Evolutionary conservation across 2,329 filamentous ascomycete genomes (phyloP).

Genomic region (Chlorencoelia australis): DNA sequence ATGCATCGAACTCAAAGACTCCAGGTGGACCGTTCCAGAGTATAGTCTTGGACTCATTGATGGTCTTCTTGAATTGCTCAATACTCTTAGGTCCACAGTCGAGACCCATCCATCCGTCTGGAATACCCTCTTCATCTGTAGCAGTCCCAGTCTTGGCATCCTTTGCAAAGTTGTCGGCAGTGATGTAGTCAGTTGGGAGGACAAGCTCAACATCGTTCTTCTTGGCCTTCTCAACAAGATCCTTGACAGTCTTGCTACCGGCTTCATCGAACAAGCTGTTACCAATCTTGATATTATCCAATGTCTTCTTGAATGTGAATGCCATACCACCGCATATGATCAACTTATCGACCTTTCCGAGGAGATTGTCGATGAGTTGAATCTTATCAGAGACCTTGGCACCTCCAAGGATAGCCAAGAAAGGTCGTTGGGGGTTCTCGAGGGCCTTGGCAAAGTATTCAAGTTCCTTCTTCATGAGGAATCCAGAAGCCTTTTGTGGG

Average conservation of each 20-base stretch:
- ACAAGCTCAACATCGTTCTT: constrained; percentile 92
- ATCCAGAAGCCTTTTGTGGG: constrained; percentile 92
- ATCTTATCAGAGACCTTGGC: constrained; percentile 99
- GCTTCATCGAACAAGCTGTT: constrained; percentile 88
- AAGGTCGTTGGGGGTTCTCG: constrained; percentile 84
- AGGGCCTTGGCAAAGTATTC: constrained; percentile 98
- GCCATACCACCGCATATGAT: constrained; percentile 98
- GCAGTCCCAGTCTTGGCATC: constrained; percentile 74
- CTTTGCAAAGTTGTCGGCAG: constrained; percentile 85
- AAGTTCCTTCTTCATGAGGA: constrained; percentile 99
- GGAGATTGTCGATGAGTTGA: constrained; percentile 96
- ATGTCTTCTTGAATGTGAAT: constrained; percentile 99
- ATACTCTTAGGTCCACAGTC: constrained; percentile 87
- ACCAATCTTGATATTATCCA: constrained; percentile 82
- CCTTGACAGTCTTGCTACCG: constrained; percentile 80
- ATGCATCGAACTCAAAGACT: constrained; percentile 95
- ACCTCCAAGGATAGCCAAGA: constrained; percentile 96
- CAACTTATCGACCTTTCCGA: constrained; percentile 94
- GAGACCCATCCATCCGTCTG: constrained; percentile 96
- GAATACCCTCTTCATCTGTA: constrained; percentile 80
- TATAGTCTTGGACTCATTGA: constrained; percentile 84
- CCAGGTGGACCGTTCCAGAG: constrained; percentile 98
- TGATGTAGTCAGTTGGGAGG: constrained; percentile 90
- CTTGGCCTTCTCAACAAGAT: constrained; percentile 92
- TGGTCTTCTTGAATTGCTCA: constrained; percentile 79